Evolutionary conservation across 2,329 filamentous ascomycete species (phyloP).

Genomic region (Xylariomycetidae sp.): DNA sequence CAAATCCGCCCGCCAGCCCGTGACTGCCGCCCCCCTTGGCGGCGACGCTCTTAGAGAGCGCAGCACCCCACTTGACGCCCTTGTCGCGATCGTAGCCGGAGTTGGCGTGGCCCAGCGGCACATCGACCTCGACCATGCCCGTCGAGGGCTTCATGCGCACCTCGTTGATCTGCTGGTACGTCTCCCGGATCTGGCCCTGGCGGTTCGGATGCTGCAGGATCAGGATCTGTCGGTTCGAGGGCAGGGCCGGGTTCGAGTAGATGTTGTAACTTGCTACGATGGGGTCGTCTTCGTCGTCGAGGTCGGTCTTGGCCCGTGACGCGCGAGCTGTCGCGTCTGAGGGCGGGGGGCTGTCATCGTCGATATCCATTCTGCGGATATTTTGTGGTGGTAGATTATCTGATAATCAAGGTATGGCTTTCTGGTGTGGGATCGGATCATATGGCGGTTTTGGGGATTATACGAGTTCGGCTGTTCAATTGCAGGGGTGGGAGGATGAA

Average conservation of each 20-base stretch:
- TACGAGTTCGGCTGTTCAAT: not conserved
- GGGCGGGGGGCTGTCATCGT: not conserved
- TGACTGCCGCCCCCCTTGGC: slow-evolving; percentile 61
- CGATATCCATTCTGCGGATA: not conserved
- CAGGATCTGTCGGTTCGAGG: slow-evolving; percentile 61
- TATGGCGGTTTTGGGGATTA: not conserved
- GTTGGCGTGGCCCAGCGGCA: slow-evolving; percentile 68
- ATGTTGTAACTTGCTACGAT: slow-evolving; percentile 75
- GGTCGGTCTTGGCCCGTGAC: not conserved
- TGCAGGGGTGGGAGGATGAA: no score
- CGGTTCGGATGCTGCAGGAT: slow-evolving; percentile 88
- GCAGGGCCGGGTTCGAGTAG: slow-evolving; percentile 72
- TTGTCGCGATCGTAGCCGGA: slow-evolving; percentile 78
- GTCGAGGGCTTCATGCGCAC: slow-evolving; percentile 77
- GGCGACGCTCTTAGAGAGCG: slow-evolving; percentile 58
- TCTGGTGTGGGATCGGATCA: no score
- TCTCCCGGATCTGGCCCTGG: slow-evolving; percentile 42
- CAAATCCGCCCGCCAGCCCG: slow-evolving; percentile 70
- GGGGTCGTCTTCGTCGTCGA: slow-evolving; percentile 54
- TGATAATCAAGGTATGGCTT: no score
- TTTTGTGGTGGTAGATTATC: not conserved
- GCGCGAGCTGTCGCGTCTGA: not conserved
- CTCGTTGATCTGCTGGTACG: slow-evolving; percentile 64
- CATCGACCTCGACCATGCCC: slow-evolving; percentile 86
- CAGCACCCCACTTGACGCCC: slow-evolving; percentile 77